These are phyloP conservation scores for Ceratorhiza oryzae-sativae DNA, from an alignment of 1,284 basidiomycete species.

Conservation along the genomic window DNA sequence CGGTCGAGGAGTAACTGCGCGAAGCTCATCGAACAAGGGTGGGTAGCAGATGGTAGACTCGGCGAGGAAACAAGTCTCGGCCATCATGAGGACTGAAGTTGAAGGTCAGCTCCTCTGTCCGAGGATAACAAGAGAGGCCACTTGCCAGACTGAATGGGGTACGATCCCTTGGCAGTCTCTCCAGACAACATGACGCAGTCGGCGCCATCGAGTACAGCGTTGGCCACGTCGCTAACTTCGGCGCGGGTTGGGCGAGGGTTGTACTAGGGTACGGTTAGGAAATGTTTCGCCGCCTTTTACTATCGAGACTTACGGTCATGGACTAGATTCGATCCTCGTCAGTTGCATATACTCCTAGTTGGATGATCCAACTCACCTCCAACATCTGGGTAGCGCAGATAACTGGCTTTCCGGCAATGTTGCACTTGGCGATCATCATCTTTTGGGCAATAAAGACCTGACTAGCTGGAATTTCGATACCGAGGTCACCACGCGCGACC, in stretches of 20 bases:
- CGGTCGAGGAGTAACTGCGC: conserved; percentile 77
- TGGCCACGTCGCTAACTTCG: conserved; percentile 96
- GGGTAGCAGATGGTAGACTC: conserved; percentile 94
- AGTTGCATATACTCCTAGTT: conserved; percentile 39
- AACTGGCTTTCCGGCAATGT: conserved; percentile 94
- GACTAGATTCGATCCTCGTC: conserved; percentile 59
- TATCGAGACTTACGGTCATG: conserved; percentile 76
- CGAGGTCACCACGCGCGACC: conserved; percentile 97
- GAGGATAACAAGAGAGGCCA: conserved; percentile 34
- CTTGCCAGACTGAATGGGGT: conserved; percentile 90
- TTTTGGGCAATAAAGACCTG: conserved; percentile 99
- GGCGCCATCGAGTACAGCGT: conserved; percentile 94
- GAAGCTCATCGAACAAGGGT: conserved; percentile 89
- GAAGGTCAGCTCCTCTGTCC: background rate
- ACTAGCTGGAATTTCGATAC: conserved; percentile 97
- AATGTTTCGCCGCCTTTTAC: conserved; percentile 41
- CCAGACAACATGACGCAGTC: conserved; percentile 99
- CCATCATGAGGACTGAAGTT: conserved; percentile 91
- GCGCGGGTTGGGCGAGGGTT: conserved; percentile 97
- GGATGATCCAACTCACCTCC: conserved; percentile 65
- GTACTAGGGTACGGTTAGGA: conserved; percentile 60
- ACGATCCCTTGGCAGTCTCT: conserved; percentile 95
- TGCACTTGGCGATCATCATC: conserved; percentile 99
- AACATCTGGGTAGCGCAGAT: conserved; percentile 99
- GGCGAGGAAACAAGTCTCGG: conserved; percentile 94